phyloP scores from a whole-genome alignment of 2,329 filamentous ascomycete species.

The Cercospora nicotianae region DNA sequence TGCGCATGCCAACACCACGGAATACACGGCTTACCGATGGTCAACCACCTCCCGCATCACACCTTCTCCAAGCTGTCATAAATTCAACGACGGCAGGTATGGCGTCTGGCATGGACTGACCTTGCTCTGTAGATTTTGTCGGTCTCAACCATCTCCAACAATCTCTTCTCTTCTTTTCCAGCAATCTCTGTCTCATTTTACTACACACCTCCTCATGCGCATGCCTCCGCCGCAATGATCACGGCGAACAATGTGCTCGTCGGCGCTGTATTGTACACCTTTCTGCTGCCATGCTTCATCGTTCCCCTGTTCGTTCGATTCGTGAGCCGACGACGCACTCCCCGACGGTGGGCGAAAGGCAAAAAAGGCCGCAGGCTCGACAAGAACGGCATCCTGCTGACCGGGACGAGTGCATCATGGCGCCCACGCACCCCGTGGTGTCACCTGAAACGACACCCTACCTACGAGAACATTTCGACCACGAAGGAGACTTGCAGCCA shows the following conservation, averaged over 20 bases:
- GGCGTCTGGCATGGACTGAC: not conserved
- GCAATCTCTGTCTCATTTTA: not conserved
- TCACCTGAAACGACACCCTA: not conserved
- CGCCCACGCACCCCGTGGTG: conserved; percentile 4
- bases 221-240: not conserved
- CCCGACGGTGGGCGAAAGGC: not conserved
- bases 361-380: conserved; percentile 1
- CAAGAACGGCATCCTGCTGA: conserved; percentile 7
- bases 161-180: too few species aligned
- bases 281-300: conserved; percentile 1
- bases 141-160: not conserved
- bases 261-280: not conserved
- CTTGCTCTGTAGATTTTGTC: not conserved
- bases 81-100: not conserved
- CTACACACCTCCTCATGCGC: not conserved
- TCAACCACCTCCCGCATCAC: not conserved
- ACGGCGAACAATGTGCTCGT: not conserved
- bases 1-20: not conserved
- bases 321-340: conserved; percentile 1
- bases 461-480: not conserved
- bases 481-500: not conserved
- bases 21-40: not conserved
- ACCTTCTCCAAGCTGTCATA: not conserved
- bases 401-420: conserved; percentile 13
- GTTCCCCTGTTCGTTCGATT: not conserved